These are phyloP conservation scores for Hypholoma fasciculare DNA, from an alignment of 768 basidiomycete genomes.

Conservation along the genomic window DNA sequence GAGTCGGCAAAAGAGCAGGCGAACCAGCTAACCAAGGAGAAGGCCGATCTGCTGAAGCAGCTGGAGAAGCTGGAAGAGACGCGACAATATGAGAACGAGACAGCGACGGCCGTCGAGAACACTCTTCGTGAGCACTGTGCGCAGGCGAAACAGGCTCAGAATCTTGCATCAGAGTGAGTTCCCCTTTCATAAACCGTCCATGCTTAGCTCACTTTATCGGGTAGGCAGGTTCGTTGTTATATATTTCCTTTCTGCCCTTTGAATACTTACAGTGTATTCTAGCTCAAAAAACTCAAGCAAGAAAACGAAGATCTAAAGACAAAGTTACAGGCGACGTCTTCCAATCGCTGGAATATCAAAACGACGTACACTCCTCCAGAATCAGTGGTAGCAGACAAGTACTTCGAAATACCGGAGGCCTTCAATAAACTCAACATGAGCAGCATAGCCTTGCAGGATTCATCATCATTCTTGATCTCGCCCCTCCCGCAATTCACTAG, in stretches of 20 bases:
- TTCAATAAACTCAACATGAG: constrained; percentile 33
- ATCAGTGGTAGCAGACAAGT: not conserved
- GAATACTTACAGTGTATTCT: not conserved
- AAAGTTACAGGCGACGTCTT: not conserved
- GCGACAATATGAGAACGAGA: constrained; percentile 51
- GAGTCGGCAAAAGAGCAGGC: constrained; percentile 32
- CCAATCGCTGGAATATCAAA: not conserved
- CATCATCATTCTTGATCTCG: constrained; percentile 37
- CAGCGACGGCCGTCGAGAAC: constrained; percentile 49
- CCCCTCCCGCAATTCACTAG: constrained; percentile 44
- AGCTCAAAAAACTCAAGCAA: constrained; percentile 21
- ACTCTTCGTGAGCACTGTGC: constrained; percentile 54
- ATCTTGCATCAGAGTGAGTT: constrained; percentile 41
- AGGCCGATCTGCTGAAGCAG: constrained; percentile 33
- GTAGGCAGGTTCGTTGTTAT: constrained; percentile 21
- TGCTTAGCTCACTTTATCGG: constrained; percentile 1
- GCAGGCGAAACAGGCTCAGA: constrained; percentile 43
- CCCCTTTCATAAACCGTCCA: not conserved
- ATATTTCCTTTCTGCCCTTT: not conserved
- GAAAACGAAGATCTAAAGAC: constrained; percentile 16
- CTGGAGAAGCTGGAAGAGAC: constrained; percentile 39
- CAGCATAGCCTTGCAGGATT: constrained; percentile 32
- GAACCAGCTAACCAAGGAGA: constrained; percentile 35
- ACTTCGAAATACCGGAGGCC: not conserved
- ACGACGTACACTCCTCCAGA: not conserved